A percentile compares a stretch with the other conserved stretches of the same genome.
Conservation (phyloP, 257 asterid species). For the Parsonsia alboflavescens region DNA sequence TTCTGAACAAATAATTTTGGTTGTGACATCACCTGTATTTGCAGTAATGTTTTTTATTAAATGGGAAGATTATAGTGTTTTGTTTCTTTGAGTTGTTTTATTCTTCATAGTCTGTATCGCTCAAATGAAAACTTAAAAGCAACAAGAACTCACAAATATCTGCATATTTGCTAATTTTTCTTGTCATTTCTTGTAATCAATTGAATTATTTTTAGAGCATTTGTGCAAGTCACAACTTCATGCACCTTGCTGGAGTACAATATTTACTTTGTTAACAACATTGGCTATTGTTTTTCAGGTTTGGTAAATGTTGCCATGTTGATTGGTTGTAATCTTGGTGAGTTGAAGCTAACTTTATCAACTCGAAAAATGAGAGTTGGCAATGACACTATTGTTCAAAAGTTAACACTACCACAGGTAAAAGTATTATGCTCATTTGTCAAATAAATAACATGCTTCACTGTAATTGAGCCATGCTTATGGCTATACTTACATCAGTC, state of each 20-base stretch:
- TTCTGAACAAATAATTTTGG: neutral
- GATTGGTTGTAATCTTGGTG: slow-evolving; percentile 68
- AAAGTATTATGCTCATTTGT: slow-evolving; percentile 5
- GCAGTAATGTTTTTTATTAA: neutral
- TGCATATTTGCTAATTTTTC: neutral
- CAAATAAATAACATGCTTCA: neutral
- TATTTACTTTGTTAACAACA: slow-evolving; percentile 1
- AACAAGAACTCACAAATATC: neutral
- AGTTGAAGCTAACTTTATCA: slow-evolving; percentile 76
- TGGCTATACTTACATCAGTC: slow-evolving; percentile 6
- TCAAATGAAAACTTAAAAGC: neutral
- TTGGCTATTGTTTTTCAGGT: slow-evolving; percentile 44
- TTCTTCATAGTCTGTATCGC: neutral
- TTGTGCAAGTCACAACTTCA: neutral
- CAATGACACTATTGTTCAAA: slow-evolving; percentile 70
- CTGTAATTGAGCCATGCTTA: neutral
- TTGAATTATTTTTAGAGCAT: neutral
- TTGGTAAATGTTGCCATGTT: slow-evolving; percentile 63
- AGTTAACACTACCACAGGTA: slow-evolving; percentile 83
- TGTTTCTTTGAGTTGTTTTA: neutral
- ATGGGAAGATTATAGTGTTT: neutral
- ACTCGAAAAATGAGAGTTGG: slow-evolving; percentile 91
- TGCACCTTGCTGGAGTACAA: neutral
- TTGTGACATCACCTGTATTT: neutral
- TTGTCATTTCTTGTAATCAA: neutral